These are phyloP conservation scores for Eucalyptus dawsonii DNA, from an alignment of 345 rosid species.

Conservation along the genomic window DNA sequence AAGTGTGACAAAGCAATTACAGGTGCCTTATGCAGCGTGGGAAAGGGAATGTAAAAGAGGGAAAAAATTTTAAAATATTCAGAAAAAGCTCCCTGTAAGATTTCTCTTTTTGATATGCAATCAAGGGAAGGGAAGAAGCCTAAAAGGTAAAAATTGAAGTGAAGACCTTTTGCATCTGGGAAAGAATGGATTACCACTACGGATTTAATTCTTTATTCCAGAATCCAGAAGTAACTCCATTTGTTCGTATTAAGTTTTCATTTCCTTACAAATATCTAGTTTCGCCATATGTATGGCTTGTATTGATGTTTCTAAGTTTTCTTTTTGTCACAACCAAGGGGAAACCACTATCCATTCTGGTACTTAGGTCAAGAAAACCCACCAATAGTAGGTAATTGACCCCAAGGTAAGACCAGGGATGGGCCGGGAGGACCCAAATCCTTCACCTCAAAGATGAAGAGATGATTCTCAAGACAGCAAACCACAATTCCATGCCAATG, in stretches of 20 bases:
- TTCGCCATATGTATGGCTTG: not conserved
- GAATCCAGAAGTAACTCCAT: not conserved
- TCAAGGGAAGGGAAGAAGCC: not conserved
- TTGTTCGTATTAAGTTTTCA: not conserved
- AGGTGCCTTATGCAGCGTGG: not conserved
- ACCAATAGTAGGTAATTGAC: not conserved
- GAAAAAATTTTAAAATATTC: not conserved
- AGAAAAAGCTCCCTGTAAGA: not conserved
- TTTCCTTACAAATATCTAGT: not conserved
- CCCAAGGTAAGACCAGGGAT: not conserved
- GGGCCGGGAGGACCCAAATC: not conserved
- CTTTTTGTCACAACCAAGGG: not conserved
- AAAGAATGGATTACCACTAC: not conserved
- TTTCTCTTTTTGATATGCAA: not conserved
- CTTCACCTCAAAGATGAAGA: not conserved
- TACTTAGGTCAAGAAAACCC: not conserved
- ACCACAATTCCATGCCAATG: not conserved
- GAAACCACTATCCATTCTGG: not conserved
- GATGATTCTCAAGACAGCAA: not conserved
- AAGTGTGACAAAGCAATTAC: not conserved
- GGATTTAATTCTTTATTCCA: not conserved
- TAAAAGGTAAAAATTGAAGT: not conserved
- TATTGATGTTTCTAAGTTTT: not conserved
- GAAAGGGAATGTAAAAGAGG: not conserved
- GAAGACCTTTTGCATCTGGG: not conserved